phyloP scores from a whole-genome alignment of 2,329 filamentous ascomycete species.

The Tolypocladium ophioglossoides region DNA sequence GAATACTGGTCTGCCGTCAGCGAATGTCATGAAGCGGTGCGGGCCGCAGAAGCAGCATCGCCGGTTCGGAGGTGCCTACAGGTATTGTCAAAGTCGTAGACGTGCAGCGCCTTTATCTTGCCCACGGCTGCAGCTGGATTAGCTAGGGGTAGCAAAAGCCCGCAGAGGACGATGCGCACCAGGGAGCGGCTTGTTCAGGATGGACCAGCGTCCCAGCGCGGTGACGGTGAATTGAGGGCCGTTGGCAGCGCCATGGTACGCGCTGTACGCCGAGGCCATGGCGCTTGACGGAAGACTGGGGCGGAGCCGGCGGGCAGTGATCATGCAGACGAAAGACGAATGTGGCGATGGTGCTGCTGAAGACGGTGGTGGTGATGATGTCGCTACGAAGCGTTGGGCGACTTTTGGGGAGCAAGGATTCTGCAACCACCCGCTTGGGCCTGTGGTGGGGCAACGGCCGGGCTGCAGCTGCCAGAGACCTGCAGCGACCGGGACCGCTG shows the following conservation, averaged over 20 bases:
- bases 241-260: constrained; percentile 23
- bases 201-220: constrained; percentile 74
- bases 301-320: constrained; percentile 12
- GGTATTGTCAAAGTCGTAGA: constrained; percentile 98
- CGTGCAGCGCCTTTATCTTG: constrained; percentile 68
- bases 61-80: constrained; percentile 36
- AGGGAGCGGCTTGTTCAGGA: constrained; percentile 62
- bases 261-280: constrained; percentile 30
- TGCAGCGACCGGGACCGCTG: neutral
- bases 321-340: constrained; percentile 11
- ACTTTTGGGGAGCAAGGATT: neutral
- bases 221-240: constrained; percentile 49
- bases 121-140: constrained; percentile 37
- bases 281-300: constrained; percentile 15
- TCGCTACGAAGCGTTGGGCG: neutral
- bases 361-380: neutral
- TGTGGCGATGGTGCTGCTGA: constrained; percentile 1
- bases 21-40: no score
- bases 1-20: constrained; percentile 56
- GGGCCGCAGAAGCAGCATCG: neutral
- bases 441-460: neutral
- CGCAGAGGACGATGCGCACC: constrained; percentile 28
- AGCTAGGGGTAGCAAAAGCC: neutral
- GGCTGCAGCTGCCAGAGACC: neutral
- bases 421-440: neutral